phyloP scores from a whole-genome alignment of 2,329 filamentous ascomycete genomes.

The Monascus ruber region DNA sequence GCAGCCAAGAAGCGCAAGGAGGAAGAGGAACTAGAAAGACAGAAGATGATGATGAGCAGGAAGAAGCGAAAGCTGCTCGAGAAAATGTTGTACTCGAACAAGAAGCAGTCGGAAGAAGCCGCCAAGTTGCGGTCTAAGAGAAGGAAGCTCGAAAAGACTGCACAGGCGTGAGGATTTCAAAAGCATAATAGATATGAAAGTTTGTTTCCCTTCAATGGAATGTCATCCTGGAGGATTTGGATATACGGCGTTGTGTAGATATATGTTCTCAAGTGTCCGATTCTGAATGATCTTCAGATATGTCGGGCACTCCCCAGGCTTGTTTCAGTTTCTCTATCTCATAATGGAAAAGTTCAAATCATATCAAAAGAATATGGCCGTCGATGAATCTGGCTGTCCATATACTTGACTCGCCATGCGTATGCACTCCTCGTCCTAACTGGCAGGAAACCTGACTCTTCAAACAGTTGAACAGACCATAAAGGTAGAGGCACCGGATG shows the following conservation, averaged over 20 bases:
- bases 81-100: slow-evolving; percentile 94
- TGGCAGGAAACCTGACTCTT: too few species aligned
- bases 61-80: slow-evolving; percentile 96
- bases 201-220: slow-evolving; percentile 1
- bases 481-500: too few species aligned
- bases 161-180: slow-evolving; percentile 14
- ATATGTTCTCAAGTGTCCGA: not conserved
- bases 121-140: slow-evolving; percentile 80
- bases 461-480: too few species aligned
- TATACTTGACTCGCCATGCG: too few species aligned
- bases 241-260: slow-evolving; percentile 8
- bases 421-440: too few species aligned
- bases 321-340: too few species aligned
- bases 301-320: too few species aligned
- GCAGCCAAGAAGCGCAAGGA: slow-evolving; percentile 54
- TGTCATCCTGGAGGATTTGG: slow-evolving; percentile 1
- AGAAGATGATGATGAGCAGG: slow-evolving; percentile 96
- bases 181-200: slow-evolving; percentile 11
- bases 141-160: slow-evolving; percentile 66
- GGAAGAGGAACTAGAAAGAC: slow-evolving; percentile 77
- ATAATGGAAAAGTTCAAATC: too few species aligned
- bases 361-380: too few species aligned
- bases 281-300: too few species aligned
- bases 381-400: too few species aligned
- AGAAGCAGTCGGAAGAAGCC: slow-evolving; percentile 82